These are phyloP conservation scores for Globisporangium lucens DNA, from an alignment of 352 stramenopile species.

Conservation along the genomic window DNA sequence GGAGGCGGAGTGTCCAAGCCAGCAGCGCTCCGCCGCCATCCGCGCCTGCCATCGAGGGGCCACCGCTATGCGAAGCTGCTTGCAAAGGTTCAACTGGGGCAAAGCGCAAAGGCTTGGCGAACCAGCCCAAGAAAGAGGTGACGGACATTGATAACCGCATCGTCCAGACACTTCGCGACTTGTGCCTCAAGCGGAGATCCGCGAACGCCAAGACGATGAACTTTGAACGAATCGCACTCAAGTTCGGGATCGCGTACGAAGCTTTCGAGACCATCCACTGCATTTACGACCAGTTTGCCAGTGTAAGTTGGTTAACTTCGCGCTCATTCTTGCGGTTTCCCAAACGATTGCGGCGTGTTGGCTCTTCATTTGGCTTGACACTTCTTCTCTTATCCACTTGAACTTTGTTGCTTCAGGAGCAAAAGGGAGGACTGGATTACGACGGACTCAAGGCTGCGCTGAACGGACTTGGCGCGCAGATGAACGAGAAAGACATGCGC, in stretches of 20 bases:
- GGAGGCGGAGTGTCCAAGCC: constrained; percentile 35
- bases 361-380: background rate
- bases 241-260: constrained; percentile 59
- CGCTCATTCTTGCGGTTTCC: background rate
- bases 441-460: constrained; percentile 63
- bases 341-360: background rate
- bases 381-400: constrained; percentile 8
- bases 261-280: constrained; percentile 60
- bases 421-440: constrained; percentile 61
- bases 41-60: background rate
- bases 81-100: background rate
- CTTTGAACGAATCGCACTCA: constrained; percentile 78
- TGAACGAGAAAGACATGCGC: constrained; percentile 62
- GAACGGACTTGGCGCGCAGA: constrained; percentile 52
- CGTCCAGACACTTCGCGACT: constrained; percentile 52
- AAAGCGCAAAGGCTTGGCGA: constrained; percentile 5
- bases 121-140: constrained; percentile 26
- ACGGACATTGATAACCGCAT: constrained; percentile 70
- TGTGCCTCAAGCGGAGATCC: constrained; percentile 53
- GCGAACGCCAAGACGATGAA: constrained; percentile 51
- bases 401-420: constrained; percentile 24
- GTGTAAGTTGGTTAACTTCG: constrained; percentile 27
- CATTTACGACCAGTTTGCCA: constrained; percentile 65
- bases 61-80: background rate
- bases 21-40: constrained; percentile 2